phyloP scores from a whole-genome alignment of 257 asterid species.

The Capsicum rhomboideum region DNA sequence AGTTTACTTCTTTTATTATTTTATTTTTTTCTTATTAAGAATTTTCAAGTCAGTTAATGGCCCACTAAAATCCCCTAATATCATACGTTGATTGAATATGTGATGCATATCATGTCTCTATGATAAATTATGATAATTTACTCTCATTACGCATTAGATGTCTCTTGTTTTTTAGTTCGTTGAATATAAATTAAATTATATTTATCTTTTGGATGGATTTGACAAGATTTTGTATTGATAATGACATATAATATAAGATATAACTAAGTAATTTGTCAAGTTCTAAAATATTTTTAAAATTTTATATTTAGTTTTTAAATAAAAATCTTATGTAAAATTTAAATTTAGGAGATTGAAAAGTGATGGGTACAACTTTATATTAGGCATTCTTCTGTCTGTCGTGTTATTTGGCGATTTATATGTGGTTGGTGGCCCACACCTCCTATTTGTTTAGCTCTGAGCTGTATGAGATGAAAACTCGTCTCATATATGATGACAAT shows the following conservation, averaged over 20 bases:
- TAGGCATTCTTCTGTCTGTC: neutral
- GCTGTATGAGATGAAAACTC: neutral
- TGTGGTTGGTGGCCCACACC: neutral
- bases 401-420: neutral
- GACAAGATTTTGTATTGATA: neutral
- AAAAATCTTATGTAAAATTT: neutral
- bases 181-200: neutral
- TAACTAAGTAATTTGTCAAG: neutral
- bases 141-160: neutral
- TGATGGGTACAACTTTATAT: neutral
- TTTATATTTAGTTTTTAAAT: neutral
- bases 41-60: neutral
- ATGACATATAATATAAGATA: neutral
- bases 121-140: too few species aligned
- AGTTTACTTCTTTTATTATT: neutral
- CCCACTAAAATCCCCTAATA: neutral
- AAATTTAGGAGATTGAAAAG: neutral
- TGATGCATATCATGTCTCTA: too few species aligned
- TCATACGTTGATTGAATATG: neutral
- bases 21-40: neutral
- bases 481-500: neutral
- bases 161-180: neutral
- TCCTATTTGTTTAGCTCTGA: neutral
- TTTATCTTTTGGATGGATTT: neutral
- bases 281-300: neutral